Base-by-base conservation (phyloP, 192 early-diverging fungal genomes). In the Coemansia sp. region DNA sequence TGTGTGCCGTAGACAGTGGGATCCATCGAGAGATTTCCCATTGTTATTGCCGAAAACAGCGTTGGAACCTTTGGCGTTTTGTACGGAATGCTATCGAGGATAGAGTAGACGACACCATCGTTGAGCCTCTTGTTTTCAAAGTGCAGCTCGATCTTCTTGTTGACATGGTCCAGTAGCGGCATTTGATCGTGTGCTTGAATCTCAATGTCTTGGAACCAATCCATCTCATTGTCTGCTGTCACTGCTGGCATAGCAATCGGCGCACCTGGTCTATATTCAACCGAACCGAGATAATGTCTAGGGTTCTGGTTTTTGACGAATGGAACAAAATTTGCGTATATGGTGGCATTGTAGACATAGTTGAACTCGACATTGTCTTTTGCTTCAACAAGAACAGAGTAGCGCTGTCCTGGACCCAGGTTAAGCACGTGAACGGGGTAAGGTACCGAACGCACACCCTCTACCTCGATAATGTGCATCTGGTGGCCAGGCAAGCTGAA, bases 321-420 rank as follows among this genome's bases (percentile, higher is more conserved):
- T 5, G 65, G 62, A 6, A 64, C 13, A 47, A 64, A 67, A 40
- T 22, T 37, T 1, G 60, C 66, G 22, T 49, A 61, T 10, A 73
- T 4, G 18, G 61, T 56, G n/a, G 47, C 43, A 26, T 64, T 41
- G 49, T 64, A 73, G 40, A 39, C 32, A 40, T 64, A 73, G 72
- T 73, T 73, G 49, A 60, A 66, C 19, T 59, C 16, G n/a, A 18
- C 43, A 42, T 36, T 61, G 36, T 45, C 36, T 15, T 64, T 21
- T 8, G 72, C 72, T 10, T 49, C 46, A 5, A 73, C 72, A 9
- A 73, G 45, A 6, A 73, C 66, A 41, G 72, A 73, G 36, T 62
- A 60, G 4, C 72, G 61, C 41, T 73, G 72, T 0, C 62, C 66
- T 36, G 72, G 66, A 11, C 64, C 65, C 18, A 73, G 10, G 12